Base-by-base conservation (phyloP, 1,284 basidiomycete species). In the Heterobasidion parviporum region DNA sequence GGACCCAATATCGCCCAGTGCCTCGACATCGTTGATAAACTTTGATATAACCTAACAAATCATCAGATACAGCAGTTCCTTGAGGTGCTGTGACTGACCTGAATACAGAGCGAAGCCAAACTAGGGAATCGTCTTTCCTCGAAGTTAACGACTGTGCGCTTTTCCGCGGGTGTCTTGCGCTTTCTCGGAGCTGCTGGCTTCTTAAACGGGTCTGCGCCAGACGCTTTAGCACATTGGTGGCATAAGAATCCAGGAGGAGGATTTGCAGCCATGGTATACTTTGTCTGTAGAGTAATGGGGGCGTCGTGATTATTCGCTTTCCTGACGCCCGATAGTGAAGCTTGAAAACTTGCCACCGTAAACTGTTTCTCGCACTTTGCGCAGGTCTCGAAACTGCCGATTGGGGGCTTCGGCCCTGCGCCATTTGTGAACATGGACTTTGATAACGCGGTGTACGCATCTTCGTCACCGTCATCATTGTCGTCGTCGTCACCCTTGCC, bases 21-120 rank as follows among this genome's bases (percentile, higher is more conserved):
- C 87, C 60, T 98, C 94, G 14, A 98, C 87, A 60, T 95, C 87
- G 58, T 95, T 83, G 56, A 98, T 97, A 66, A 93, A 83, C 51
- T 83, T 79, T 33, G 89, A 88, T 57, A 98, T 85, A 34, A 98
- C 73, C 88, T 95, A 56, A 20, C 46, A 18, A 15, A 52, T 36
- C 59, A 46, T n/a, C 14, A 44, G 14, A 34, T 14, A 16, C 32
- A 14, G 35, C 53, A 16, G 20, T 16, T 8, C 3, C 3, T n/a
- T 8, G 12, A 8, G 45, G 14, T 20, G 60, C 18, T 41, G 4
- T 3, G 18, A 62, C 70, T 57, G 56, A 89, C 91, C 70, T 87
- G 74, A 50, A 96, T 92, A 64, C 93, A 96, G 16, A 92, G 63
- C 4, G 85, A 80, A 10, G 87, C 87, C 16, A 96, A 75, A 6